Evolutionary conservation across 805 yeast species (phyloP).

Genomic region (Dipodascus albidus): DNA sequence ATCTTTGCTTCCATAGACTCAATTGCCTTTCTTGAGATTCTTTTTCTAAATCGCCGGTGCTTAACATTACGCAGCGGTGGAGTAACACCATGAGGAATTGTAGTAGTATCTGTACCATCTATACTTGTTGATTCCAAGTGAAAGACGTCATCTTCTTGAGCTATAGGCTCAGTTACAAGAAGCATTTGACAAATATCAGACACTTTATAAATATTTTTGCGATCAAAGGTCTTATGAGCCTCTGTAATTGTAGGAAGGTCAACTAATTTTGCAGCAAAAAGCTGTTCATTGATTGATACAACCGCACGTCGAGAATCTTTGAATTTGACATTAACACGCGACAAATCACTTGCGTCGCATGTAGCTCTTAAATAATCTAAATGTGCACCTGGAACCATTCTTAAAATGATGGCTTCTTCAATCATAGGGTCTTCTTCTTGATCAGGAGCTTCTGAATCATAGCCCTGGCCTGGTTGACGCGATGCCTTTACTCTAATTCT

Average conservation of each 20-base stretch:
- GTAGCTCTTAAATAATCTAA: slow-evolving; percentile 66
- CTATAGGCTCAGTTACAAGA: slow-evolving; percentile 50
- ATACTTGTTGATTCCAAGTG: slow-evolving; percentile 3
- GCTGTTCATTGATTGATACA: slow-evolving; percentile 52
- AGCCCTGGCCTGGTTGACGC: slow-evolving; percentile 85
- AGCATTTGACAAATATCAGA: slow-evolving; percentile 80
- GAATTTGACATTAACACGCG: slow-evolving; percentile 69
- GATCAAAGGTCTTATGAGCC: slow-evolving; percentile 78
- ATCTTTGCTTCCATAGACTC: slow-evolving; percentile 72
- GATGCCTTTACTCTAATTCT: slow-evolving; percentile 44
- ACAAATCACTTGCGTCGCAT: slow-evolving; percentile 53
- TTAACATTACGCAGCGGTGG: slow-evolving; percentile 67
- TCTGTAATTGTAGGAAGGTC: slow-evolving; percentile 85
- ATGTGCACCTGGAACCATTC: slow-evolving; percentile 56
- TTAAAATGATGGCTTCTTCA: slow-evolving; percentile 73
- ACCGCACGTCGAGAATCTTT: slow-evolving; percentile 71
- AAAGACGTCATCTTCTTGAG: slow-evolving; percentile 30
- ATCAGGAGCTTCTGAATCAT: slow-evolving; percentile 94
- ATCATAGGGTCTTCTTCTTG: slow-evolving; percentile 87
- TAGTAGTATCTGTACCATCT: slow-evolving; percentile 16
- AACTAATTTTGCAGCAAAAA: slow-evolving; percentile 76
- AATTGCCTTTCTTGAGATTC: slow-evolving; percentile 57
- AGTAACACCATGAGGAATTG: slow-evolving; percentile 67
- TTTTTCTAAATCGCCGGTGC: slow-evolving; percentile 58
- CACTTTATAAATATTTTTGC: slow-evolving; percentile 78